phyloP scores from a whole-genome alignment of 148 eudicot genomes.

The Persicaria maculosa region DNA sequence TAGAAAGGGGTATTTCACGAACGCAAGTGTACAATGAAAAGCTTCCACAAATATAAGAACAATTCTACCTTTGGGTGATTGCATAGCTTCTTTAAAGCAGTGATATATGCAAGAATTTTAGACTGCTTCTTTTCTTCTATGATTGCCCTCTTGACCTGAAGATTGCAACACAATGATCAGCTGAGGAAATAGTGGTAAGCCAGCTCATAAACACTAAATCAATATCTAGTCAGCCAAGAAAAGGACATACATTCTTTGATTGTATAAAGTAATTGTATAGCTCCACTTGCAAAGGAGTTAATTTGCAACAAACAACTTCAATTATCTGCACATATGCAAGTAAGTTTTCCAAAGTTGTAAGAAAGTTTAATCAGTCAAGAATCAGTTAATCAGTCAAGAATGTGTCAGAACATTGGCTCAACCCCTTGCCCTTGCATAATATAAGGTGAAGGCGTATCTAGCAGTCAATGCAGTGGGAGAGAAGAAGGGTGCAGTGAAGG shows the following conservation, averaged over 20 bases:
- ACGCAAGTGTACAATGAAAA: not conserved
- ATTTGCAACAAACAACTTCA: constrained; percentile 97
- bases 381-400: not conserved
- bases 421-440: no score
- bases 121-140: constrained; percentile 69
- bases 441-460: not conserved
- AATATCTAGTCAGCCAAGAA: constrained; percentile 8
- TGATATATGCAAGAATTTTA: constrained; percentile 86
- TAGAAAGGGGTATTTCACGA: not conserved
- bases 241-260: constrained; percentile 74
- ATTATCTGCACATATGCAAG: constrained; percentile 56
- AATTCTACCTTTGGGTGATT: constrained; percentile 91
- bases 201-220: not conserved
- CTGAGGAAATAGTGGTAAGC: not conserved
- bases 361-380: not conserved
- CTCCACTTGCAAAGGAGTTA: constrained; percentile 74
- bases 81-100: constrained; percentile 98
- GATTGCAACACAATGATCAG: constrained; percentile 4
- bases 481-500: not conserved
- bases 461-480: not conserved
- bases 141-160: constrained; percentile 76
- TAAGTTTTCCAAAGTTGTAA: not conserved
- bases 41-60: not conserved
- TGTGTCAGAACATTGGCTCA: not conserved
- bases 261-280: constrained; percentile 82